A percentile compares a stretch with the other conserved stretches of the same genome.
These are phyloP conservation scores for Leishmania lainsoni DNA, from an alignment of 208 protist species.

Conservation along the genomic window DNA sequence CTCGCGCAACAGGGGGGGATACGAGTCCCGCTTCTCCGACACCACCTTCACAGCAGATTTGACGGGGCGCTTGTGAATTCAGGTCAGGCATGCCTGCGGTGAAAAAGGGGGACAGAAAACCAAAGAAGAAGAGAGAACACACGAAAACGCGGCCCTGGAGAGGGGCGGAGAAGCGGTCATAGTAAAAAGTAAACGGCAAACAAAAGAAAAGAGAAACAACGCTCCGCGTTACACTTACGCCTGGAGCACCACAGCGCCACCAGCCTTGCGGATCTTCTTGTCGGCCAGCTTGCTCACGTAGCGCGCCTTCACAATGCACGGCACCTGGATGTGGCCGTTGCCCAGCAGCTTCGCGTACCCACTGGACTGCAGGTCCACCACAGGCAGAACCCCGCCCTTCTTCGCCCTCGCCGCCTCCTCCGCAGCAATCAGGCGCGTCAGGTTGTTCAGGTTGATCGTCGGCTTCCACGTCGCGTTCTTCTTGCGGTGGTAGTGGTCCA, in stretches of 20 bases:
- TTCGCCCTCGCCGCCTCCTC: conserved; percentile 82
- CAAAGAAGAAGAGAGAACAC: not conserved
- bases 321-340: conserved; percentile 97
- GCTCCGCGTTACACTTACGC: conserved; percentile 77
- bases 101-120: not conserved
- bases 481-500: conserved; percentile 97
- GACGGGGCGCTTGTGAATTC: not conserved
- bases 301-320: conserved; percentile 99
- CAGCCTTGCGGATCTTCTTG: conserved; percentile 99
- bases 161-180: not conserved
- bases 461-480: conserved; percentile 95
- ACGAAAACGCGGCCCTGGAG: not conserved
- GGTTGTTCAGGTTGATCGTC: conserved; percentile 98
- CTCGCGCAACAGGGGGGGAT: not conserved
- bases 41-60: not conserved
- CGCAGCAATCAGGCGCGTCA: conserved; percentile 97
- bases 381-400: conserved; percentile 92
- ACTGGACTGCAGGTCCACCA: conserved; percentile 97
- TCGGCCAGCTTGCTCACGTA: conserved; percentile 99
- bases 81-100: not conserved
- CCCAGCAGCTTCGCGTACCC: conserved; percentile 99
- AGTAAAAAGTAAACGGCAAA: not conserved
- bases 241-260: conserved; percentile 98
- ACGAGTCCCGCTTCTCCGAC: not conserved
- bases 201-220: conserved; percentile 36